Conservation (phyloP, 1,139 yeast species). For the Kodamaea sp. region DNA sequence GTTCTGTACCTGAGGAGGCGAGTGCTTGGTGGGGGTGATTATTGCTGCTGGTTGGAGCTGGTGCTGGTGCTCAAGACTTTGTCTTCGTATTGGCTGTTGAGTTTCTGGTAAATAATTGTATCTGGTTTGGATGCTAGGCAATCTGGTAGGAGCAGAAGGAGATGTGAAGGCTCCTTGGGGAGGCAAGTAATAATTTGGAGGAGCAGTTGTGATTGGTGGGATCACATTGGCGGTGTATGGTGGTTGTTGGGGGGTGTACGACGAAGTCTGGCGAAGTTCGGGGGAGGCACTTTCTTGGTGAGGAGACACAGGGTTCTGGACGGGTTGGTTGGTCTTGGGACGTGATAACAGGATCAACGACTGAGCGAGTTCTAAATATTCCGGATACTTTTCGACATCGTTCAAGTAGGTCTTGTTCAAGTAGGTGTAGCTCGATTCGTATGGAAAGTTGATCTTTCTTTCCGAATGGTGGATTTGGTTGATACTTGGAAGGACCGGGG, state of each 20-base stretch:
- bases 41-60: constrained; percentile 8
- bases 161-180: constrained; percentile 12
- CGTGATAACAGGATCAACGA: constrained; percentile 42
- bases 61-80: constrained; percentile 3
- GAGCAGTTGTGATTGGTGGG: constrained; percentile 12
- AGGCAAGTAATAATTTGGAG: constrained; percentile 11
- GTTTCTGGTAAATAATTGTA: constrained; percentile 10
- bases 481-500: constrained; percentile 29
- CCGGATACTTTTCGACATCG: constrained; percentile 50
- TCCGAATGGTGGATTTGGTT: constrained; percentile 22
- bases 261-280: constrained; percentile 9
- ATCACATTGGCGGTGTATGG: constrained; percentile 3
- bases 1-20: constrained; percentile 11
- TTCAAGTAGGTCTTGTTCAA: constrained; percentile 46
- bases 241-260: constrained; percentile 8
- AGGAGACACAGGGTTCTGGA: constrained; percentile 14
- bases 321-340: constrained; percentile 13
- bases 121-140: constrained; percentile 11
- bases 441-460: constrained; percentile 52
- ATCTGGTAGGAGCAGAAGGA: constrained; percentile 11
- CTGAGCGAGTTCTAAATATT: constrained; percentile 49
- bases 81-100: constrained; percentile 4
- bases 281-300: not conserved
- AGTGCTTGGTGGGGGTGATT: constrained; percentile 17
- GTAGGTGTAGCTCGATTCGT: constrained; percentile 56